These are phyloP conservation scores for Ceratocystis smalleyi DNA, from an alignment of 2,329 filamentous ascomycete genomes.

Conservation along the genomic window DNA sequence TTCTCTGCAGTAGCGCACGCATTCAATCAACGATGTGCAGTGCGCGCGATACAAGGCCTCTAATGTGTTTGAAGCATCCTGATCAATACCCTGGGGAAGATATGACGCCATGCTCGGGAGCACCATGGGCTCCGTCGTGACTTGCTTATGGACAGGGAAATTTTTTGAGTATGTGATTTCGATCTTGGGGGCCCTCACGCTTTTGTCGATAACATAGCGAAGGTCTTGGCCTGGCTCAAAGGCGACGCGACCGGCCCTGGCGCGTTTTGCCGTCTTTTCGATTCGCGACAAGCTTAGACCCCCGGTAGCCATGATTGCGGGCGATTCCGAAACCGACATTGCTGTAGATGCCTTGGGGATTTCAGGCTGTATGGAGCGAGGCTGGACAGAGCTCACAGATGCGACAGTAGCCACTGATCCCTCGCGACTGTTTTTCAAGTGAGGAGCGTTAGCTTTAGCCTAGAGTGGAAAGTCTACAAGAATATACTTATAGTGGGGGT, in stretches of 20 bases:
- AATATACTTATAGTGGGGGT: too few species aligned
- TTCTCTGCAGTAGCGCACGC: slow-evolving; percentile 88
- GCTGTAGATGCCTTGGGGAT: not conserved
- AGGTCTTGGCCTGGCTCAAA: slow-evolving; percentile 16
- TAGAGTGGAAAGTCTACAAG: not conserved
- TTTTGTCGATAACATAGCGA: slow-evolving; percentile 30
- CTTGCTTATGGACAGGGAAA: slow-evolving; percentile 25
- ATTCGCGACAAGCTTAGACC: slow-evolving; percentile 20
- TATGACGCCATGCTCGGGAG: slow-evolving; percentile 79
- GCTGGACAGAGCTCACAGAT: not conserved
- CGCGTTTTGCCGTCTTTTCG: slow-evolving; percentile 2
- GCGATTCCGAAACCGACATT: not conserved
- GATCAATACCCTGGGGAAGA: slow-evolving; percentile 65
- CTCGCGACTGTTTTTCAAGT: not conserved
- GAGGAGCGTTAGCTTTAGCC: not conserved
- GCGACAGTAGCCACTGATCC: slow-evolving; percentile 2
- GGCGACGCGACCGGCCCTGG: slow-evolving; percentile 4
- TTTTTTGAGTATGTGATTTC: slow-evolving; percentile 45
- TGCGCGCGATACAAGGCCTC: slow-evolving; percentile 83
- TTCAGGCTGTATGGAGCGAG: not conserved
- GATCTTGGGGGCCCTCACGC: slow-evolving; percentile 41
- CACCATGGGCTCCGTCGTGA: slow-evolving; percentile 52
- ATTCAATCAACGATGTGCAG: slow-evolving; percentile 88
- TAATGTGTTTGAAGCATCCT: slow-evolving; percentile 72
- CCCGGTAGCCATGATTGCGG: not conserved